These are phyloP conservation scores for Salix arbutifolia DNA, from an alignment of 345 rosid genomes.

Conservation along the genomic window DNA sequence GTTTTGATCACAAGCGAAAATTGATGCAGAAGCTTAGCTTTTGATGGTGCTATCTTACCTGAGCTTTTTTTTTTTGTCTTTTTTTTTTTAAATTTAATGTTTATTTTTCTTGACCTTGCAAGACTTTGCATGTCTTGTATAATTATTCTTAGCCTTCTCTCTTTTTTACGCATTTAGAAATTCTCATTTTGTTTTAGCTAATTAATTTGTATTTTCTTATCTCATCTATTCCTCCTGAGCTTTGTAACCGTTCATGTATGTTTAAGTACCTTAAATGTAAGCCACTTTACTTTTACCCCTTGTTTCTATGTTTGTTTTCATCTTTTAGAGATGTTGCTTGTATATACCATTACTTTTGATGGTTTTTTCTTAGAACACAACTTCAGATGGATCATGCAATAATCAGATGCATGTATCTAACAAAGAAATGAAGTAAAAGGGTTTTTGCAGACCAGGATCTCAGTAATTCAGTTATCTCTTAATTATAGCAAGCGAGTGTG, in stretches of 20 bases:
- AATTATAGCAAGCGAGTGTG: no score
- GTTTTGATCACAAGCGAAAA: background rate
- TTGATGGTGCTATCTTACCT: conserved; percentile 46
- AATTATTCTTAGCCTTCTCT: rapidly evolving
- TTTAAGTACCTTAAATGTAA: no score
- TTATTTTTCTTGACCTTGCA: conserved; percentile 34
- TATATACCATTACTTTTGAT: no score
- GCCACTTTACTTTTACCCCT: no score
- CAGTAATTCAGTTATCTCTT: no score
- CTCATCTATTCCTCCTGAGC: conserved; percentile 19
- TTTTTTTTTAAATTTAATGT: background rate
- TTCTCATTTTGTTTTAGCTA: background rate
- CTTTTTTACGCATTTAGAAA: rapidly evolving
- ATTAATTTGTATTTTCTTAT: background rate
- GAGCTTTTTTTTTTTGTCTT: conserved; percentile 38
- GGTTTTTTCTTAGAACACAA: no score
- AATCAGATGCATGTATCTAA: no score
- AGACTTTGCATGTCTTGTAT: background rate
- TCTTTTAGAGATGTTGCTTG: background rate
- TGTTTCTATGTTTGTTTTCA: background rate
- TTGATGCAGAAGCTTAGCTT: background rate
- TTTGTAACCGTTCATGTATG: background rate
- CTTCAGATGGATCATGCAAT: no score
- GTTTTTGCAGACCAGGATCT: no score
- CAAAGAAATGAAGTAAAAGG: no score